These are phyloP conservation scores for Suillus alpinus DNA, from an alignment of 768 basidiomycete genomes.

Conservation along the genomic window DNA sequence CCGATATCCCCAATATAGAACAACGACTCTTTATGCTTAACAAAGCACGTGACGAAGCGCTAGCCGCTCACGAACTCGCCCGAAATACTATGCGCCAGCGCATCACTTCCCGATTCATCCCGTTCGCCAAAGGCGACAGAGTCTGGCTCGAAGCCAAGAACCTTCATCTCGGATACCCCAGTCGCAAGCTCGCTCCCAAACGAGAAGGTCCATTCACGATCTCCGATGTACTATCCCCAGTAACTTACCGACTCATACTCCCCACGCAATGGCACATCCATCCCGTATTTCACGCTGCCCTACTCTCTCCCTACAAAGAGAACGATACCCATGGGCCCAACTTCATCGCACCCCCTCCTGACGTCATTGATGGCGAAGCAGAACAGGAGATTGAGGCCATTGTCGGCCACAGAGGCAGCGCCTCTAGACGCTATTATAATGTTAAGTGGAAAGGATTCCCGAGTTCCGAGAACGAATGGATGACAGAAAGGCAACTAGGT, in stretches of 20 bases:
- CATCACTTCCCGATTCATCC: not conserved
- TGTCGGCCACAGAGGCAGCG: not conserved
- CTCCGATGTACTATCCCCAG: not conserved
- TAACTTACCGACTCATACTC: not conserved
- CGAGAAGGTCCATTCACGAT: slow-evolving; percentile 3
- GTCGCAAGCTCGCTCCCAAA: not conserved
- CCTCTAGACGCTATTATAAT: too few species aligned
- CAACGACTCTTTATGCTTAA: too few species aligned
- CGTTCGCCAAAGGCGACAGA: not conserved
- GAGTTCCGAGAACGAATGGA: not conserved
- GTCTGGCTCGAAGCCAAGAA: slow-evolving; percentile 4
- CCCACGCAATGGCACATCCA: slow-evolving; percentile 1
- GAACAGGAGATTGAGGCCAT: not conserved
- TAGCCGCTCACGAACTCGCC: slow-evolving; percentile 2
- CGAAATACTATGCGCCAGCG: not conserved
- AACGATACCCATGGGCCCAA: not conserved
- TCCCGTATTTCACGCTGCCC: not conserved
- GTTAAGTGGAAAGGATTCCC: not conserved
- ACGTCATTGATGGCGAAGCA: not conserved
- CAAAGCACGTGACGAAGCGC: too few species aligned
- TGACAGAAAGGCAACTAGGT: not conserved
- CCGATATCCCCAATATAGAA: too few species aligned
- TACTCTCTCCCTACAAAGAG: not conserved
- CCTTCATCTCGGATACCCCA: not conserved
- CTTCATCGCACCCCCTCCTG: not conserved